Base-by-base conservation (phyloP, 2,329 filamentous ascomycete species). In the Emericellopsis cladophorae region DNA sequence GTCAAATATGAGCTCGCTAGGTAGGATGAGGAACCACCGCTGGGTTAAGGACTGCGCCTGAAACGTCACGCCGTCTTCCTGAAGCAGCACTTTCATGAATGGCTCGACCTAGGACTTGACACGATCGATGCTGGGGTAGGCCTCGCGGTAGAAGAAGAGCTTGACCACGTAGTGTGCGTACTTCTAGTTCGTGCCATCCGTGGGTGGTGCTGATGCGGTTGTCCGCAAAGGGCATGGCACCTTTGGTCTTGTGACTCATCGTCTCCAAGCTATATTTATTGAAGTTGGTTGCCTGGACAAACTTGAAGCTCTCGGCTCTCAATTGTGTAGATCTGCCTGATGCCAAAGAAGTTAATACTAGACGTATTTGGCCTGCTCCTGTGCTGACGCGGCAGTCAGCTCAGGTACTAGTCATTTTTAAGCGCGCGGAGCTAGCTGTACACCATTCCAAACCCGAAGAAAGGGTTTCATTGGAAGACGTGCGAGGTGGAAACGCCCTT, bases 281-380 rank as follows among this genome's bases (percentile, higher is more conserved):
- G 36, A 49, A 49, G 15, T 49, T 47, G 18, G 48, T 49, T 7
- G 48, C 48, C 4, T 45, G 48, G 44, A 50, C 46, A 2, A 46
- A 47, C 24, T 50, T 50, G 39, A 50, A 42, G 36, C 46, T 48
- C 26, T 50, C 47, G 35, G 45, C n/a, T 44, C 38, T 50, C 47
- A n/a, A 37, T 48, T 2, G 48, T 46, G 39, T 45, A 49, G 32
- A 50, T 46, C 44, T 45, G 44, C 1, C 46, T 41, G 39, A 43
- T 42, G 8, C 49, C 49, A 34, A 46, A 44, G 40, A 49, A 51
- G 11, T 44, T 49, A n/a, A 48, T 44, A 8, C 42, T 42, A 37
- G 50, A 51, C 0, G 49, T 51, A 3, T 32, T 32, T 3, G 31
- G 31, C 11, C 31, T 3, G 31, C 6, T 32, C 31, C 4, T 15